Percentiles rank a stretch among this genome's conserved stretches.
Conservation (phyloP, 768 basidiomycete genomes). For the Suillus ampliporus region DNA sequence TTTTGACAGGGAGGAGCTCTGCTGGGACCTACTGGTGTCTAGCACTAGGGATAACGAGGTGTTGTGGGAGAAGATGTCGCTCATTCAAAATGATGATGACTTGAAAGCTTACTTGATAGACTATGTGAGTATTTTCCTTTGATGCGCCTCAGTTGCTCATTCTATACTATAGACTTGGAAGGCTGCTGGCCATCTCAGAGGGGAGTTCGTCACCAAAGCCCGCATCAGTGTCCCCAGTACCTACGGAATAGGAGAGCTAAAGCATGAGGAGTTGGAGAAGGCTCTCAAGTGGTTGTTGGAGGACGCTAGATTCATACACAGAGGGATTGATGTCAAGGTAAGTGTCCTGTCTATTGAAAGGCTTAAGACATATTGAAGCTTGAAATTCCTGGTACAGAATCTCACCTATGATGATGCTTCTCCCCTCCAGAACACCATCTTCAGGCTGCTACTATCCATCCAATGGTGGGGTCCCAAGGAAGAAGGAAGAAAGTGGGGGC, state of each 20-base stretch:
- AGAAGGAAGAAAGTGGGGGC: neutral
- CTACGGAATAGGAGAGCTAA: neutral
- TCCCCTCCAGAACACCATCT: too few species aligned
- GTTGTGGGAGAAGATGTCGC: neutral
- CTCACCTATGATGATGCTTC: too few species aligned
- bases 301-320: too few species aligned
- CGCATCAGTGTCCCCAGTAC: slow-evolving; percentile 4
- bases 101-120: slow-evolving; percentile 1
- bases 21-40: neutral
- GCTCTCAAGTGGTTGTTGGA: too few species aligned
- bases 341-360: too few species aligned
- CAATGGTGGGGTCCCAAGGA: slow-evolving; percentile 3
- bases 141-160: neutral
- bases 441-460: too few species aligned
- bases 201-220: neutral
- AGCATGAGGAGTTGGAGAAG: neutral
- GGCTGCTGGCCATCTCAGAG: neutral
- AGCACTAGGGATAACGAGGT: neutral
- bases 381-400: too few species aligned
- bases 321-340: too few species aligned
- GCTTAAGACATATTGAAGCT: too few species aligned
- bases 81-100: neutral
- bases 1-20: neutral
- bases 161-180: neutral
- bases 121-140: slow-evolving; percentile 1